A percentile compares a stretch with the other conserved stretches of the same genome.
Evolutionary conservation across 352 stramenopile genomes (phyloP).

Genomic region (Globisporangium canariense): DNA sequence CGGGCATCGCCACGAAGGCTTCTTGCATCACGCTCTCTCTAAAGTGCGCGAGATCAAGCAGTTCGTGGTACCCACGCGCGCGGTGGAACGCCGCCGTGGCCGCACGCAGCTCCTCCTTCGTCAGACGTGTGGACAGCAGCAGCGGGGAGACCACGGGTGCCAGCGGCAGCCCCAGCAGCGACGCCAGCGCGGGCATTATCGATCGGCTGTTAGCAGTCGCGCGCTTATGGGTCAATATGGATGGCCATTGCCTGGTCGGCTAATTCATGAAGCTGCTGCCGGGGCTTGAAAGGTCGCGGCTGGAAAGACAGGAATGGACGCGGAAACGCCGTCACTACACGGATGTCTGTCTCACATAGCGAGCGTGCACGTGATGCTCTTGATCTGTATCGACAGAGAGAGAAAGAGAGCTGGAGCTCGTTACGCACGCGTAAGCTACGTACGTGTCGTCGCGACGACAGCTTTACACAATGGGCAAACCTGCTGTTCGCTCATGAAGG

Average conservation of each 20-base stretch:
- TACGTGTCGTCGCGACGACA: too few relatives aligned
- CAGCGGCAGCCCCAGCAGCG: conserved; percentile 20
- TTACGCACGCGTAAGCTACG: too few relatives aligned
- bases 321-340: too few relatives aligned
- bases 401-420: too few relatives aligned
- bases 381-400: too few relatives aligned
- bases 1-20: conserved; percentile 28
- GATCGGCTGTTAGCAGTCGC: background rate
- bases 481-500: background rate
- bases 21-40: conserved; percentile 36
- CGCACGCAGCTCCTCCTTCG: conserved; percentile 22
- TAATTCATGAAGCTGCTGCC: too few relatives aligned
- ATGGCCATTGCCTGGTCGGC: too few relatives aligned
- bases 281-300: too few relatives aligned
- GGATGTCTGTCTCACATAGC: too few relatives aligned
- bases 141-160: conserved; percentile 23
- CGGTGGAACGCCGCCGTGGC: conserved; percentile 37
- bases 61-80: conserved; percentile 29
- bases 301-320: too few relatives aligned
- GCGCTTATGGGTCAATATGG: background rate
- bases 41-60: conserved; percentile 32
- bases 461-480: too few relatives aligned
- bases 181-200: conserved; percentile 14
- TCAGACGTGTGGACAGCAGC: conserved; percentile 23
- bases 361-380: too few relatives aligned